A percentile compares a stretch with the other conserved stretches of the same genome.
Conservation (phyloP, 2,329 filamentous ascomycete genomes). For the Trichoderma gracile region DNA sequence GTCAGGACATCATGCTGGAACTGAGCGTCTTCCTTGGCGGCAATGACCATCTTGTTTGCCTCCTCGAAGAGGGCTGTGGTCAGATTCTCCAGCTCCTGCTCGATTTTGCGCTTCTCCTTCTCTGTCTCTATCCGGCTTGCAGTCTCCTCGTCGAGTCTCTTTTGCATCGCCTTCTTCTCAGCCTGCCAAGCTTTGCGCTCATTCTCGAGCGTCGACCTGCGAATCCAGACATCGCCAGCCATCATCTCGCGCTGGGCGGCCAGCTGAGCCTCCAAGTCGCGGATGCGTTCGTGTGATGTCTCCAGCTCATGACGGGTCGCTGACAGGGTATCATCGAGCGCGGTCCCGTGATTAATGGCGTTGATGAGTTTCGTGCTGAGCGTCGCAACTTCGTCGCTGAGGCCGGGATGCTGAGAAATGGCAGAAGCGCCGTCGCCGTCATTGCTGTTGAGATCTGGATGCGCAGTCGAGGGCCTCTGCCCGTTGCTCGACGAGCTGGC, state of each 20-base stretch:
- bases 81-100: slow-evolving; percentile 86
- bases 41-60: slow-evolving; percentile 95
- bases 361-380: slow-evolving; percentile 95
- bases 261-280: slow-evolving; percentile 64
- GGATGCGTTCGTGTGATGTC: slow-evolving; percentile 65
- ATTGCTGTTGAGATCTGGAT: slow-evolving; percentile 10
- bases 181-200: slow-evolving; percentile 63
- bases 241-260: slow-evolving; percentile 72
- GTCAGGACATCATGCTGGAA: slow-evolving; percentile 78
- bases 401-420: slow-evolving; percentile 54
- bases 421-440: slow-evolving; percentile 5
- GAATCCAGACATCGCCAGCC: slow-evolving; percentile 72
- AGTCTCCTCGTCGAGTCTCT: slow-evolving; percentile 64
- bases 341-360: slow-evolving; percentile 94
- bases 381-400: slow-evolving; percentile 76
- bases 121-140: slow-evolving; percentile 65
- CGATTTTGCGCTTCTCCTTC: slow-evolving; percentile 83
- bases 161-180: slow-evolving; percentile 60
- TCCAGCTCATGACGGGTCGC: slow-evolving; percentile 83
- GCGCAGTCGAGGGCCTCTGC: slow-evolving; percentile 29
- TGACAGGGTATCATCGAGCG: slow-evolving; percentile 83
- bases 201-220: slow-evolving; percentile 70
- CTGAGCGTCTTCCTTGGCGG: slow-evolving; percentile 82
- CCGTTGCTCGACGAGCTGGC: slow-evolving; percentile 48
- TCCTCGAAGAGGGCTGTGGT: slow-evolving; percentile 96